A percentile compares a stretch with the other conserved stretches of the same genome.
Conservation (phyloP, 2,329 filamentous ascomycete genomes). For the Zasmidium cellare region DNA sequence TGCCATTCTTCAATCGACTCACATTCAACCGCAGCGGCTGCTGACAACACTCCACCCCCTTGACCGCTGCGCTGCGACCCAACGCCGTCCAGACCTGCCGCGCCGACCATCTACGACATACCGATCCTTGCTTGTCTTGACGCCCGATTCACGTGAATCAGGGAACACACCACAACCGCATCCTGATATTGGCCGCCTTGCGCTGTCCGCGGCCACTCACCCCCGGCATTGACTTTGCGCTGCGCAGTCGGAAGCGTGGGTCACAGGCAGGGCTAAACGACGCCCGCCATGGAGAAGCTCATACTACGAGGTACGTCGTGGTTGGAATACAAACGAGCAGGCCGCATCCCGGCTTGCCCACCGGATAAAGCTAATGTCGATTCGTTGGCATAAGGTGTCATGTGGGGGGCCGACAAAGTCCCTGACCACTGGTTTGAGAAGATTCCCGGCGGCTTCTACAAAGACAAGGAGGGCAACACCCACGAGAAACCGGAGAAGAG, state of each 20-base stretch:
- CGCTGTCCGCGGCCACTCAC: too few relatives aligned
- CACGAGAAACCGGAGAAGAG: conserved; percentile 18
- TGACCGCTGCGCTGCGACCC: neutral
- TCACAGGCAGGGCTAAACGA: conserved; percentile 1
- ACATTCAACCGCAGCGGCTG: neutral
- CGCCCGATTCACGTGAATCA: conserved; percentile 13
- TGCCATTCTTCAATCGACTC: neutral
- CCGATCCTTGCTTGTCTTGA: conserved; percentile 8
- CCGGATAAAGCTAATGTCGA: neutral
- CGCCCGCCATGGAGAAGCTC: conserved; percentile 22
- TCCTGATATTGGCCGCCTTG: neutral
- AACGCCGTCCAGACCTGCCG: neutral
- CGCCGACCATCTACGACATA: neutral
- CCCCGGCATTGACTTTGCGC: too few relatives aligned
- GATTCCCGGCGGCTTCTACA: conserved; percentile 38
- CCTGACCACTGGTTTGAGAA: conserved; percentile 40
- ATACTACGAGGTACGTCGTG: conserved; percentile 24
- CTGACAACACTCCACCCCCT: neutral
- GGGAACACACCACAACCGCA: neutral
- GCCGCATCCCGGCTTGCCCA: conserved; percentile 1
- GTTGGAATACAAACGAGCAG: conserved; percentile 1
- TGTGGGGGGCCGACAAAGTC: conserved; percentile 37
- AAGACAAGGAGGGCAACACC: conserved; percentile 25
- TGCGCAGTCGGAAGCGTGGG: neutral
- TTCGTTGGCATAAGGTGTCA: conserved; percentile 19